Conservation (phyloP, 805 yeast genomes). For the Cyberlindnera maritima region DNA sequence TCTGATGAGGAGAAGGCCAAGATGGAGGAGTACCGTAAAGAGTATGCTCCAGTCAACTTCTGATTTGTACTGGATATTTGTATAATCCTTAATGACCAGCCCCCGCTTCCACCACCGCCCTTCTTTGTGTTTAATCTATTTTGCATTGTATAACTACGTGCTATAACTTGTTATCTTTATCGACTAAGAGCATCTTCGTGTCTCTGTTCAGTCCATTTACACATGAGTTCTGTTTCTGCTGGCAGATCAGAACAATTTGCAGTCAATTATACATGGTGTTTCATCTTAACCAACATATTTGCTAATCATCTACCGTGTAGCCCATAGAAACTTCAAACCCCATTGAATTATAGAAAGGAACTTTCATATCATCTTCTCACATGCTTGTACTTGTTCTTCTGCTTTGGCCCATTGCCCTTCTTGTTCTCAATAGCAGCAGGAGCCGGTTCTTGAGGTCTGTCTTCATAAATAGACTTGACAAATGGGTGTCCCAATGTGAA, state of each 20-base stretch:
- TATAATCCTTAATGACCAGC: neutral
- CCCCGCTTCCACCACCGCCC: no score
- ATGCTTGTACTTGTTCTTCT: constrained; percentile 57
- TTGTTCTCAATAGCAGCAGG: neutral
- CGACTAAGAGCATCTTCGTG: neutral
- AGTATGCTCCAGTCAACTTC: constrained; percentile 31
- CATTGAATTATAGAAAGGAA: no score
- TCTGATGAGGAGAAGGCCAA: constrained; percentile 54
- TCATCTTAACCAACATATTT: no score
- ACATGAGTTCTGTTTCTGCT: neutral
- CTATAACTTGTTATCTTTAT: neutral
- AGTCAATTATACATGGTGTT: neutral
- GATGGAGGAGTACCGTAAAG: constrained; percentile 54
- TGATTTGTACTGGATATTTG: neutral
- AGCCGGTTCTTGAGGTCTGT: constrained; percentile 42
- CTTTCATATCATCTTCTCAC: constrained; percentile 50
- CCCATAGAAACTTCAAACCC: no score
- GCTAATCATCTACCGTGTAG: no score
- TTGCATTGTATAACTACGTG: neutral
- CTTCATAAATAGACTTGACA: constrained; percentile 65
- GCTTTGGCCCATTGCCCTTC: constrained; percentile 38
- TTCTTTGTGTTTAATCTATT: no score
- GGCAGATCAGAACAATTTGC: neutral
- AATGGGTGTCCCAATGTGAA: constrained; percentile 81
- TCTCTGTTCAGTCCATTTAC: neutral